phyloP scores from a whole-genome alignment of 2,329 filamentous ascomycete species.

The Phialocephala sp. region DNA sequence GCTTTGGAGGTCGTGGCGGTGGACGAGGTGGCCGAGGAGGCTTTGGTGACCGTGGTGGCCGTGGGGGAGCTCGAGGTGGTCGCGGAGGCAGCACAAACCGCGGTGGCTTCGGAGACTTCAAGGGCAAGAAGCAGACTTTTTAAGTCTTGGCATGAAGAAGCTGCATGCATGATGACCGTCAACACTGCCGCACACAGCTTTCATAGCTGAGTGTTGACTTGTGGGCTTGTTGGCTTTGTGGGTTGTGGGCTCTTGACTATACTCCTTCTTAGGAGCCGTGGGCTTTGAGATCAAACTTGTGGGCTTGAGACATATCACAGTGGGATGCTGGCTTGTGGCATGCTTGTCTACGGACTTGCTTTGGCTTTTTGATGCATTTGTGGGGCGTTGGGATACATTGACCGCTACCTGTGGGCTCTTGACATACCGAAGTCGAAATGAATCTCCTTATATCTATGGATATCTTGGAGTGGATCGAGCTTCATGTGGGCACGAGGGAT shows the following conservation, averaged over 20 bases:
- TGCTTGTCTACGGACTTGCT: slow-evolving; percentile 24
- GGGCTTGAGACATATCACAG: slow-evolving; percentile 40
- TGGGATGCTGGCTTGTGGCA: slow-evolving; percentile 45
- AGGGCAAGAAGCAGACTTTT: slow-evolving; percentile 58
- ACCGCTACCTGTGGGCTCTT: slow-evolving; percentile 42
- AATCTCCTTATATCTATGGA: slow-evolving; percentile 40
- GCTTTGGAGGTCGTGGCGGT: slow-evolving; percentile 45
- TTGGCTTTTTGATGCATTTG: slow-evolving; percentile 39
- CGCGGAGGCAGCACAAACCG: slow-evolving; percentile 51
- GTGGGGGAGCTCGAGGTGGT: slow-evolving; percentile 47
- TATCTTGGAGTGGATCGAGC: slow-evolving; percentile 42
- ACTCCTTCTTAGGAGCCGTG: slow-evolving; percentile 44
- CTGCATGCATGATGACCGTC: slow-evolving; percentile 30
- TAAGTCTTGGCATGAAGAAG: slow-evolving; percentile 33
- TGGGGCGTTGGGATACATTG: slow-evolving; percentile 38
- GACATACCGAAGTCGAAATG: slow-evolving; percentile 43
- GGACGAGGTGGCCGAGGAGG: slow-evolving; percentile 45
- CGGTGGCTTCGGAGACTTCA: slow-evolving; percentile 64
- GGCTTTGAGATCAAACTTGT: slow-evolving; percentile 45
- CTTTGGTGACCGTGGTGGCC: slow-evolving; percentile 47
- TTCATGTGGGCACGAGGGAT: slow-evolving; percentile 40
- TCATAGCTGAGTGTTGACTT: slow-evolving; percentile 35
- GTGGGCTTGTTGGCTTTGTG: slow-evolving; percentile 44
- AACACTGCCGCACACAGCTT: slow-evolving; percentile 39
- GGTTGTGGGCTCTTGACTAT: slow-evolving; percentile 47